Evolutionary conservation across 1,284 basidiomycete species (phyloP).

Genomic region (Flammula alnicola): DNA sequence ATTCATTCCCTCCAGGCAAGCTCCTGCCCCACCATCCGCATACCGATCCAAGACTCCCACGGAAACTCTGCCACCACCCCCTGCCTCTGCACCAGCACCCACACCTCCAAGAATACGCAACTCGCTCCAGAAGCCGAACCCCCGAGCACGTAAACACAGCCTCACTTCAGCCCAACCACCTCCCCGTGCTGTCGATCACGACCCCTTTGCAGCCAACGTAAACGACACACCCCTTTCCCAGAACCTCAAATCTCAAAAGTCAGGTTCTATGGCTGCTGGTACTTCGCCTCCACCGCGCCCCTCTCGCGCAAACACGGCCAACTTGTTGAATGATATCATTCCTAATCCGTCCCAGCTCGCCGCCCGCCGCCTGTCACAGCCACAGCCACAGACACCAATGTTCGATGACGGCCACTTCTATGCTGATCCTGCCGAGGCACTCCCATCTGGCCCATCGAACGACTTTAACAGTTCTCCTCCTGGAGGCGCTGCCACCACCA

Average conservation of each 20-base stretch:
- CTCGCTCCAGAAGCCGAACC: slow-evolving; percentile 62
- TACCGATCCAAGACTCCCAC: slow-evolving; percentile 46
- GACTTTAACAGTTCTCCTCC: slow-evolving; percentile 33
- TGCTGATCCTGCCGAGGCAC: slow-evolving; percentile 49
- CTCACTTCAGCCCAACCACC: slow-evolving; percentile 38
- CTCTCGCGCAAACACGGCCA: slow-evolving; percentile 81
- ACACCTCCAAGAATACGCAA: slow-evolving; percentile 49
- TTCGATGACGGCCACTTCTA: slow-evolving; percentile 44
- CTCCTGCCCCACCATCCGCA: slow-evolving; percentile 54
- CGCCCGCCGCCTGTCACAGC: slow-evolving; percentile 60
- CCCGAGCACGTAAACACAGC: slow-evolving; percentile 53
- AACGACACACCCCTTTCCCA: slow-evolving; percentile 36
- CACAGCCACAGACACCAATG: slow-evolving; percentile 42
- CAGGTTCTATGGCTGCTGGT: slow-evolving; percentile 39
- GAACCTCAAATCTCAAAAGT: slow-evolving; percentile 32
- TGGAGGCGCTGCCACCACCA: slow-evolving; percentile 28
- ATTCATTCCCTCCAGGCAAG: slow-evolving; percentile 54
- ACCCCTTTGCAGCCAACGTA: slow-evolving; percentile 60
- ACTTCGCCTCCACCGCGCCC: slow-evolving; percentile 72
- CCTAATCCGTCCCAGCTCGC: slow-evolving; percentile 42
- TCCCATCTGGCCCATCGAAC: slow-evolving; percentile 40
- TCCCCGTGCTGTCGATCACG: slow-evolving; percentile 47
- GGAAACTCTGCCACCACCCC: slow-evolving; percentile 35
- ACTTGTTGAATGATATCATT: slow-evolving; percentile 75
- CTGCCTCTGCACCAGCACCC: slow-evolving; percentile 26